A percentile compares a stretch with the other conserved stretches of the same genome.
phyloP scores from a whole-genome alignment of 805 yeast species.

The Kodamaea kakaduensis region DNA sequence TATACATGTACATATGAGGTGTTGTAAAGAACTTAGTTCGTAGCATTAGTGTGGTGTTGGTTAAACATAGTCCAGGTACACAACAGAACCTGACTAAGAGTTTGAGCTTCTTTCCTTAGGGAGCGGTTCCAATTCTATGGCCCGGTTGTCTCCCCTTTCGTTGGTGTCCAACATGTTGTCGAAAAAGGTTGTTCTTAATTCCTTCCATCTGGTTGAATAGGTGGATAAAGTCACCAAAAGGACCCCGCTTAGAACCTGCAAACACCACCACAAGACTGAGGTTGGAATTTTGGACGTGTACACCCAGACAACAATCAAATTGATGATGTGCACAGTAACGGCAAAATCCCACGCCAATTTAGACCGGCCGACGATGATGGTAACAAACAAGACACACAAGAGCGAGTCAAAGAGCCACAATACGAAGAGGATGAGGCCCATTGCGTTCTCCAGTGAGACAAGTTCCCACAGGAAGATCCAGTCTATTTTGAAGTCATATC shows the following conservation, averaged over 20 bases:
- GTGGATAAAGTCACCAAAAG: constrained; percentile 79
- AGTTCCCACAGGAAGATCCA: constrained; percentile 83
- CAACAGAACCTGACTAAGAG: no score
- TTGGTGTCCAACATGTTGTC: constrained; percentile 69
- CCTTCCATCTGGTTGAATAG: constrained; percentile 89
- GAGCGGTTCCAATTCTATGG: constrained; percentile 19
- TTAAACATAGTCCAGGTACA: no score
- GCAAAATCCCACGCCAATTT: constrained; percentile 97
- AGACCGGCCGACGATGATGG: constrained; percentile 85
- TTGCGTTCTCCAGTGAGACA: constrained; percentile 67
- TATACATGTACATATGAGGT: no score
- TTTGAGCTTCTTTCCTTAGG: constrained; percentile 6
- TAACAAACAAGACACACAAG: constrained; percentile 77
- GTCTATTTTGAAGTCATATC: constrained; percentile 59
- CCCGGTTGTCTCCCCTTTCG: constrained; percentile 37
- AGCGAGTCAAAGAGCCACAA: constrained; percentile 84
- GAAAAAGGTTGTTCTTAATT: constrained; percentile 82
- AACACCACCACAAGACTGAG: constrained; percentile 76
- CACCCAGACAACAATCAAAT: constrained; percentile 64
- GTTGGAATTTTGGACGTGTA: constrained; percentile 66
- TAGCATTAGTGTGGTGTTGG: no score
- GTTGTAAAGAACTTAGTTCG: no score
- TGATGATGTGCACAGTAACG: constrained; percentile 81
- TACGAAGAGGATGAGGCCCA: constrained; percentile 70
- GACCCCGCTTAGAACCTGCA: constrained; percentile 65